Evolutionary conservation across 805 yeast species (phyloP).

Genomic region (Schwanniomyces polymorphus): DNA sequence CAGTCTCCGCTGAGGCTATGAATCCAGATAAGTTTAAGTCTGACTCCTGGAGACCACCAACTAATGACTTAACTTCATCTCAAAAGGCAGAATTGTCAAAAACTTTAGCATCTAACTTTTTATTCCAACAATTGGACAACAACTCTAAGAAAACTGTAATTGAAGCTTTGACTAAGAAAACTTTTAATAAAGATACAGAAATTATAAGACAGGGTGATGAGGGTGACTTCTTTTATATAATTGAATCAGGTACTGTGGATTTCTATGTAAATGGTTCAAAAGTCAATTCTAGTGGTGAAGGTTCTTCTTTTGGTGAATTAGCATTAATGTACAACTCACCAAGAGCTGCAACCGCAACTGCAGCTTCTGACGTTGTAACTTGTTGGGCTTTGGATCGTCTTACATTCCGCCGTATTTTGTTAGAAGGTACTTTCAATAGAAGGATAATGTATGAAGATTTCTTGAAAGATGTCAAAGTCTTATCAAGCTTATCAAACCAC

Average conservation of each 20-base stretch:
- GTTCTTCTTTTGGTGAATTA: slow-evolving; percentile 93
- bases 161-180: slow-evolving; percentile 78
- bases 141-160: slow-evolving; percentile 77
- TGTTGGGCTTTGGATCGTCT: slow-evolving; percentile 91
- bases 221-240: slow-evolving; percentile 88
- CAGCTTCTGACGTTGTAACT: slow-evolving; percentile 66
- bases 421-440: slow-evolving; percentile 88
- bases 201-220: slow-evolving; percentile 91
- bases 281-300: slow-evolving; percentile 77
- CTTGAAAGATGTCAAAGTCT: slow-evolving; percentile 80
- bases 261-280: slow-evolving; percentile 69
- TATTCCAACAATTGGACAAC: slow-evolving; percentile 80
- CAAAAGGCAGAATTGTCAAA: slow-evolving; percentile 69
- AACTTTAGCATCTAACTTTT: slow-evolving; percentile 76
- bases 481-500: slow-evolving; percentile 68
- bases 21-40: slow-evolving; percentile 69
- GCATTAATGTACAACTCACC: slow-evolving; percentile 98
- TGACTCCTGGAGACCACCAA: slow-evolving; percentile 74
- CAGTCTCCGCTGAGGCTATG: slow-evolving; percentile 86
- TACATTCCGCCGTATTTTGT: slow-evolving; percentile 86
- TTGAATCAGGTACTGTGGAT: slow-evolving; percentile 83
- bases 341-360: slow-evolving; percentile 91
- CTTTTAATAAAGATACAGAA: slow-evolving; percentile 55
- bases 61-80: slow-evolving; percentile 56
- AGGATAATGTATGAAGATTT: slow-evolving; percentile 89